Evolutionary conservation across 2,329 filamentous ascomycete genomes (phyloP).

Genomic region (Zopfia rhizophila): DNA sequence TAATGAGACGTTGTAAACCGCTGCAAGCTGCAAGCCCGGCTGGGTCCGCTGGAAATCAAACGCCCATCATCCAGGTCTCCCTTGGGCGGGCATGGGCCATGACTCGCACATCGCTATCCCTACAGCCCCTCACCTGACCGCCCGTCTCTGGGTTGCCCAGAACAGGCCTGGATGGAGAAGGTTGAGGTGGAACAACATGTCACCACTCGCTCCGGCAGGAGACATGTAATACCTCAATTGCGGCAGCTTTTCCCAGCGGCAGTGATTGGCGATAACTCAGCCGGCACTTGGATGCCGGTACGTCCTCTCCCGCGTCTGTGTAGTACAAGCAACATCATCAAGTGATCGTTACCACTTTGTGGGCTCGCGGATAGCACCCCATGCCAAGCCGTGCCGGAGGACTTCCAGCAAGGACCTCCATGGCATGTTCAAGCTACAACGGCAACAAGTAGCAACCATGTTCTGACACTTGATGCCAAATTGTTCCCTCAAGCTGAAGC

Average conservation of each 20-base stretch:
- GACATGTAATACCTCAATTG: constrained; percentile 16
- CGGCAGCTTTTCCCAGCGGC: background rate
- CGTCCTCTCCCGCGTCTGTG: background rate
- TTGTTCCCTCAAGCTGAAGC: too few species aligned
- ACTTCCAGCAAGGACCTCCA: background rate
- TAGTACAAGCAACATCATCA: constrained; percentile 25
- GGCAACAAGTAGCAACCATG: constrained; percentile 10
- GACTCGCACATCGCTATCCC: constrained; percentile 14
- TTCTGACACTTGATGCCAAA: constrained; percentile 25
- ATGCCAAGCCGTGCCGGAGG: background rate
- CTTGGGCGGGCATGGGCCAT: constrained; percentile 7
- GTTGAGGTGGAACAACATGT: constrained; percentile 17
- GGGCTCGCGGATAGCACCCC: background rate
- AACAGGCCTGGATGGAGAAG: too few species aligned
- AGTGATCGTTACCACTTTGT: too few species aligned
- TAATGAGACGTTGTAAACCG: constrained; percentile 46
- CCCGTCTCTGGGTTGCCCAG: too few species aligned
- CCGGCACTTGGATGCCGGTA: background rate
- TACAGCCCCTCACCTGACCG: constrained; percentile 7
- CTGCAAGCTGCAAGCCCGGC: constrained; percentile 42
- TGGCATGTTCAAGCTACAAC: background rate
- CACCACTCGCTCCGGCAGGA: constrained; percentile 7
- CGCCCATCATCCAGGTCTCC: constrained; percentile 9
- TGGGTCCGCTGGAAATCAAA: constrained; percentile 34
- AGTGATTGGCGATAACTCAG: constrained; percentile 7